Evolutionary conservation across 768 basidiomycete species (phyloP).

Genomic region (Russula abietina): DNA sequence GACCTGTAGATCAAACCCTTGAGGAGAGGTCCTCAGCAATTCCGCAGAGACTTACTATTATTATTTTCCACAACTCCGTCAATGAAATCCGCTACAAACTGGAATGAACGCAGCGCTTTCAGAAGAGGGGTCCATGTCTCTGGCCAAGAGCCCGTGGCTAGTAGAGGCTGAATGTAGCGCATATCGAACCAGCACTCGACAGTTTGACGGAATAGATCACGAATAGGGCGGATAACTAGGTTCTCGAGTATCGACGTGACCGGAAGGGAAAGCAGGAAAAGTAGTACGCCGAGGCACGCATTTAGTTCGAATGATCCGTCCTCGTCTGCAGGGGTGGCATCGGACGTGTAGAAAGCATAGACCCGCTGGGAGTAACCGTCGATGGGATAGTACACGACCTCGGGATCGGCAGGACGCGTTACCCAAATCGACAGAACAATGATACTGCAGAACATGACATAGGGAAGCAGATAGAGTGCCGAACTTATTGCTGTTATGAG

Average conservation of each 20-base stretch:
- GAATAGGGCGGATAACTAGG: slow-evolving; percentile 4
- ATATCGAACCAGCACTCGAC: slow-evolving; percentile 18
- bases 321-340: background rate
- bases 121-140: slow-evolving; percentile 10
- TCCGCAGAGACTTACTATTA: background rate
- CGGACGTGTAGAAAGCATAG: background rate
- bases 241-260: slow-evolving; percentile 9
- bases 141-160: slow-evolving; percentile 14
- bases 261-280: slow-evolving; percentile 11
- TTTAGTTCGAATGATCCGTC: background rate
- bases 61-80: background rate
- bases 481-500: slow-evolving; percentile 1
- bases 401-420: background rate
- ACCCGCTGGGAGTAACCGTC: background rate
- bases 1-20: background rate
- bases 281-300: background rate
- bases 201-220: background rate
- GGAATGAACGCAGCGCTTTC: slow-evolving; percentile 14
- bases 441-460: slow-evolving; percentile 6
- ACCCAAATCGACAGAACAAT: slow-evolving; percentile 9
- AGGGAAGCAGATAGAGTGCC: slow-evolving; percentile 15
- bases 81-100: slow-evolving; percentile 12
- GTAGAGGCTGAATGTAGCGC: slow-evolving; percentile 15
- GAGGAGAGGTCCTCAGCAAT: background rate
- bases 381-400: background rate